Percentiles rank a stretch among this genome's conserved stretches.
These are phyloP conservation scores for Albophoma yamanashiensis DNA, from an alignment of 2,329 filamentous ascomycete species.

Conservation along the genomic window DNA sequence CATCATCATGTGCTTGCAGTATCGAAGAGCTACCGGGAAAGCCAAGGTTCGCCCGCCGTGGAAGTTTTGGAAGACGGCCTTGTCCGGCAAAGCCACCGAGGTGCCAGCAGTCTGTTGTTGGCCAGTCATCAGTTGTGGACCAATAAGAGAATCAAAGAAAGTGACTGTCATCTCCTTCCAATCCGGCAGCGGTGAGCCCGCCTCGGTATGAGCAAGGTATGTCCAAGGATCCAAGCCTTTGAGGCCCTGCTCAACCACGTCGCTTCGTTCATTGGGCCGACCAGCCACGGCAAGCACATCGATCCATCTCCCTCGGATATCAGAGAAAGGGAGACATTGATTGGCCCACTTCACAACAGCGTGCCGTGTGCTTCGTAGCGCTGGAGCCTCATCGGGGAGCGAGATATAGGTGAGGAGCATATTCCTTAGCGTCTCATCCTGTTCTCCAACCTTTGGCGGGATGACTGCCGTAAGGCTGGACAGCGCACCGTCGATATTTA, in stretches of 20 bases:
- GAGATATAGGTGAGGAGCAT: conserved; percentile 62
- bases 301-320: conserved; percentile 76
- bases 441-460: conserved; percentile 17
- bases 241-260: conserved; percentile 80
- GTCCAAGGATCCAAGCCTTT: conserved; percentile 70
- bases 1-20: conserved; percentile 47
- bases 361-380: conserved; percentile 66
- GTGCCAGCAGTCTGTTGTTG: not conserved
- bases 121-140: conserved; percentile 1
- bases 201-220: conserved; percentile 32
- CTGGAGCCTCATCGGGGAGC: conserved; percentile 33
- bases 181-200: conserved; percentile 30
- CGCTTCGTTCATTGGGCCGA: conserved; percentile 56
- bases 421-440: conserved; percentile 24
- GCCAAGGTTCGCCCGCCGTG: conserved; percentile 36
- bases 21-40: conserved; percentile 59
- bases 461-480: conserved; percentile 56
- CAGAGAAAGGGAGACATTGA: conserved; percentile 68
- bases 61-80: conserved; percentile 33
- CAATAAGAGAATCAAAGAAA: conserved; percentile 35
- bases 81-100: conserved; percentile 1
- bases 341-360: conserved; percentile 85
- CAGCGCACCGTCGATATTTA: conserved; percentile 82
- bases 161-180: conserved; percentile 39
- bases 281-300: conserved; percentile 71